Base-by-base conservation (phyloP, 192 early-diverging fungal species). In the Allomyces macrogynus region DNA sequence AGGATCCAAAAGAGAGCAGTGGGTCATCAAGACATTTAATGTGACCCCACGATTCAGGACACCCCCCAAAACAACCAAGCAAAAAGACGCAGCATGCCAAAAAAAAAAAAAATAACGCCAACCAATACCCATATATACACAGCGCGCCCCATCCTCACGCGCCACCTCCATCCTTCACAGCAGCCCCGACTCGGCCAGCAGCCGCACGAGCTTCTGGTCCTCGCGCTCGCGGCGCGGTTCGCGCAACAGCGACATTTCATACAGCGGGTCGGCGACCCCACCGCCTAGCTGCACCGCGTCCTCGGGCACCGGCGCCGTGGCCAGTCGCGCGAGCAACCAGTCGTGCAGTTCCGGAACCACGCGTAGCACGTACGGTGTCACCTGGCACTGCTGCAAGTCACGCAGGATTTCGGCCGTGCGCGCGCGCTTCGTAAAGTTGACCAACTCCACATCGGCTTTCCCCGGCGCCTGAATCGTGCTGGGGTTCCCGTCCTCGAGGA, bases 371-470 rank as follows among this genome's bases (percentile, higher is more conserved):
- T 91, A 95, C 60, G 86, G 83, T 4, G 80, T 79, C 62, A 84
- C 85, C 73, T 92, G 91, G 71, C 88, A 93, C 75, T 91, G 87
- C 70, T 92, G 89, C 61, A 92, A 79, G 60, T 93, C 88, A 24
- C 84, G 84, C 67, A 95, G 83, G 20, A 92, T 87, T 62, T 90
- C 87, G 1, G 89, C 90, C 0, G 86, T 89, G 72, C 87, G 91
- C 75, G 81, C 81, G 44, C 87, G 82, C 73, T 94, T 94, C 67
- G 80, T 75, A 75, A 95, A 93, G 75, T 95, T 95, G 77, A 95
- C 90, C 44, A 95, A 73, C n/a, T 77, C 74, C 16, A 79, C 75
- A 14, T 75, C 67, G 67, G 73, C 65, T 10, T 49, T 64, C 10
- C 14, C 14, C 9, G 49, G 16, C 3, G 20, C 20, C 57, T 71